These are phyloP conservation scores for Neonectria faginata DNA, from an alignment of 2,329 filamentous ascomycete genomes.

Conservation along the genomic window DNA sequence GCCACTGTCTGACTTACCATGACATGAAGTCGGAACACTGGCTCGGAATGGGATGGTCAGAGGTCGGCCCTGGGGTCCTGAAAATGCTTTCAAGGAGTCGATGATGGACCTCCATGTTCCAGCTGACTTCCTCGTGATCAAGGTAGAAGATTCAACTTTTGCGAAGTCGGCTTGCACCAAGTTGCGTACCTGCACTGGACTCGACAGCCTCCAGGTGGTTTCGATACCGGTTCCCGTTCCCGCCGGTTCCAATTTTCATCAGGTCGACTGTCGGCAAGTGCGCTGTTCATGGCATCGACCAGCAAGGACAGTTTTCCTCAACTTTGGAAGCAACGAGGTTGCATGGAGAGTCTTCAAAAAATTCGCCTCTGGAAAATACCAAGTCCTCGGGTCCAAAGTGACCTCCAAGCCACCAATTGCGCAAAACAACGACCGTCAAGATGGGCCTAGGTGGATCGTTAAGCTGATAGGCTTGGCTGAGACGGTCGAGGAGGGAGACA, in stretches of 20 bases:
- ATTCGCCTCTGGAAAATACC: slow-evolving; percentile 42
- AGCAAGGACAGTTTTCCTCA: slow-evolving; percentile 44
- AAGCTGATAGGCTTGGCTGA: slow-evolving; percentile 12
- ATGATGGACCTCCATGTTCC: slow-evolving; percentile 36
- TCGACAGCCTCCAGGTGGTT: not conserved
- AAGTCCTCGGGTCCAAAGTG: slow-evolving; percentile 36
- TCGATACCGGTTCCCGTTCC: slow-evolving; percentile 35
- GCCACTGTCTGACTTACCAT: no score
- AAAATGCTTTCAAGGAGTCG: slow-evolving; percentile 28
- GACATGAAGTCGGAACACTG: no score
- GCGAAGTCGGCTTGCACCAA: slow-evolving; percentile 2
- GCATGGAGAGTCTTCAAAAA: slow-evolving; percentile 37
- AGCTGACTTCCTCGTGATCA: slow-evolving; percentile 31
- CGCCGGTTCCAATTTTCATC: slow-evolving; percentile 42
- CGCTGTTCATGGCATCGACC: slow-evolving; percentile 53
- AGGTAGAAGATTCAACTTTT: slow-evolving; percentile 25
- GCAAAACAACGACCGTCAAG: not conserved
- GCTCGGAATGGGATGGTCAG: slow-evolving; percentile 1
- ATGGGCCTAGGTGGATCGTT: slow-evolving; percentile 15
- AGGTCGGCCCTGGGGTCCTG: not conserved
- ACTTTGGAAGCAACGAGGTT: slow-evolving; percentile 38
- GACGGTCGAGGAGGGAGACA: slow-evolving; percentile 15
- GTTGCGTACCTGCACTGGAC: not conserved
- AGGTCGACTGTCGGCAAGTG: slow-evolving; percentile 51
- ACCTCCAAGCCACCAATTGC: slow-evolving; percentile 14